Conservation (phyloP, 2,329 filamentous ascomycete species). For the Neofusicoccum sp. region DNA sequence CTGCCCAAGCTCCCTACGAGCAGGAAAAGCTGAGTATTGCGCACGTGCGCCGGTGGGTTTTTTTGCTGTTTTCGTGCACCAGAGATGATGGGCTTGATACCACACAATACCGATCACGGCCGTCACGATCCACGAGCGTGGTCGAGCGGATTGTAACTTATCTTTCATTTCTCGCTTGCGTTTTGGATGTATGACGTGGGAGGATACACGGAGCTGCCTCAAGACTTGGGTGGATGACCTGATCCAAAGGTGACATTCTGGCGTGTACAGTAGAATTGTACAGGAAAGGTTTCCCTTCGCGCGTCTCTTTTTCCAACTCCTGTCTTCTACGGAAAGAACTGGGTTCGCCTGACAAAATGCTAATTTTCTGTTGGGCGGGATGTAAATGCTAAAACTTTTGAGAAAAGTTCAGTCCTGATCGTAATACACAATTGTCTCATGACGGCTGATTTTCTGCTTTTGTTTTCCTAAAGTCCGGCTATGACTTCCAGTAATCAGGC, state of each 20-base stretch:
- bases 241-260: neutral
- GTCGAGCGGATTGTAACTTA: slow-evolving; percentile 4
- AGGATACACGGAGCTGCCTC: neutral
- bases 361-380: neutral
- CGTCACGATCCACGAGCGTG: slow-evolving; percentile 5
- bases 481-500: no score
- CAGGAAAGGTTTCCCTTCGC: neutral
- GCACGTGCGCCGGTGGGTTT: neutral
- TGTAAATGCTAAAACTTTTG: no score
- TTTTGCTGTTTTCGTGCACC: neutral
- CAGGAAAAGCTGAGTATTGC: slow-evolving; percentile 22
- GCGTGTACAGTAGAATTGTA: slow-evolving; percentile 10
- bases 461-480: no score
- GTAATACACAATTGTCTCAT: no score
- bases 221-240: neutral
- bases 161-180: neutral
- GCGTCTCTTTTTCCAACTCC: neutral
- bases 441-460: no score
- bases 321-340: neutral
- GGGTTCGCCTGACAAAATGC: neutral
- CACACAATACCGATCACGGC: slow-evolving; percentile 6
- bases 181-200: neutral
- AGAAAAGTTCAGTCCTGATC: no score
- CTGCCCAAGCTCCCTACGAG: slow-evolving; percentile 25
- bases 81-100: slow-evolving; percentile 3